phyloP scores from a whole-genome alignment of 176 grass and related monocot genomes.

The Puya raimondii region DNA sequence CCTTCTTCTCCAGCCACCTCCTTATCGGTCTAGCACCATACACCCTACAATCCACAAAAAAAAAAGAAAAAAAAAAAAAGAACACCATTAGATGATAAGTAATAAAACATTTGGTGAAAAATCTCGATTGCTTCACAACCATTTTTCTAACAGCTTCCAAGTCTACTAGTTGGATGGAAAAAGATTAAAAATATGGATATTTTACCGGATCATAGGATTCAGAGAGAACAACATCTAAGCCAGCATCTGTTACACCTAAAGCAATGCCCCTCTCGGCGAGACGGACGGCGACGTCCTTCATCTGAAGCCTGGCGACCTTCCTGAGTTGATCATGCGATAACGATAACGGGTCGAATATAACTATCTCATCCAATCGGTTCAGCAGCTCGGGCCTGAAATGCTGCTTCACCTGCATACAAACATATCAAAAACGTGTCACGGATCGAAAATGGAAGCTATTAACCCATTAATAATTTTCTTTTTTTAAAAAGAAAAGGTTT shows the following conservation, averaged over 20 bases:
- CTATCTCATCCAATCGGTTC: slow-evolving; percentile 85
- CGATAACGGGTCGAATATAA: slow-evolving; percentile 73
- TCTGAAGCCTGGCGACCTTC: slow-evolving; percentile 82
- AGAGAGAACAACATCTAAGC: slow-evolving; percentile 62
- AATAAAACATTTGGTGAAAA: no score
- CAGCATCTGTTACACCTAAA: slow-evolving; percentile 77
- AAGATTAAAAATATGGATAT: background rate
- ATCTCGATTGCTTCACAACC: no score
- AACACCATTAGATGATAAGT: background rate
- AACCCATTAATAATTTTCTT: background rate
- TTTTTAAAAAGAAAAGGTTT: background rate
- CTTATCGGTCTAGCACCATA: slow-evolving; percentile 68
- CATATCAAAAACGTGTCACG: no score
- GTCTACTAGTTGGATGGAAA: background rate
- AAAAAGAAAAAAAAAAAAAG: background rate
- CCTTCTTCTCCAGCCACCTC: slow-evolving; percentile 80
- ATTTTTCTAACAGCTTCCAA: no score
- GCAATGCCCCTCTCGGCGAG: slow-evolving; percentile 76
- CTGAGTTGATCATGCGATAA: slow-evolving; percentile 78
- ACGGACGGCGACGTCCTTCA: slow-evolving; percentile 88
- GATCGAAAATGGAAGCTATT: background rate
- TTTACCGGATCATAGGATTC: slow-evolving; percentile 78
- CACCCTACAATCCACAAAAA: slow-evolving; percentile 22
- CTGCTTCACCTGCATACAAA: slow-evolving; percentile 53
- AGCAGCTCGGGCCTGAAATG: slow-evolving; percentile 89